Evolutionary conservation across 805 yeast genomes (phyloP).

Genomic region (Hanseniaspora pseudoguilliermondii): DNA sequence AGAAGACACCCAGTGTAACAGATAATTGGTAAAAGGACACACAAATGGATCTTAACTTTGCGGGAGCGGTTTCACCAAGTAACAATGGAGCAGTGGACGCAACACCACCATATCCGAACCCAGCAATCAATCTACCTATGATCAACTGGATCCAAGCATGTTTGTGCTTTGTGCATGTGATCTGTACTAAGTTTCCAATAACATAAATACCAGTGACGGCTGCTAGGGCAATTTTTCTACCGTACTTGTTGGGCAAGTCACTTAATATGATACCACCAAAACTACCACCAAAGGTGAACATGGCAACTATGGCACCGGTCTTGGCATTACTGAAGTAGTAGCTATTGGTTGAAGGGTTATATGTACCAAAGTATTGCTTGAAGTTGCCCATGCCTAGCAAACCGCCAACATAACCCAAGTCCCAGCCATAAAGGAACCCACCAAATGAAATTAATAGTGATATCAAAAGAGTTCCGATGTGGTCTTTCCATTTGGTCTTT

Average conservation of each 20-base stretch:
- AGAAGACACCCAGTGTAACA: slow-evolving; percentile 61
- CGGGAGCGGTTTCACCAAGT: slow-evolving; percentile 34
- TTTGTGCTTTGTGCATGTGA: slow-evolving; percentile 29
- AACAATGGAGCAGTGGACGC: slow-evolving; percentile 66
- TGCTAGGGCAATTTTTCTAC: slow-evolving; percentile 55
- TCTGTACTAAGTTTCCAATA: slow-evolving; percentile 56
- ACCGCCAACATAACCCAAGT: slow-evolving; percentile 66
- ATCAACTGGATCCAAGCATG: slow-evolving; percentile 57
- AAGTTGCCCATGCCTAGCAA: slow-evolving; percentile 50
- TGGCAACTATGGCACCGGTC: slow-evolving; percentile 44
- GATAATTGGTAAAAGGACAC: slow-evolving; percentile 60
- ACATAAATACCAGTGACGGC: slow-evolving; percentile 49
- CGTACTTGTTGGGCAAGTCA: slow-evolving; percentile 47
- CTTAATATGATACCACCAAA: slow-evolving; percentile 54
- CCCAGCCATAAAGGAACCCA: slow-evolving; percentile 60
- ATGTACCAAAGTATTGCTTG: slow-evolving; percentile 43
- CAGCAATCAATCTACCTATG: slow-evolving; percentile 56
- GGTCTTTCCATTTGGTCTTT: slow-evolving; percentile 27
- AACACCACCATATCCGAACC: slow-evolving; percentile 65
- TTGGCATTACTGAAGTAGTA: slow-evolving; percentile 39
- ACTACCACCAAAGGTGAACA: slow-evolving; percentile 65
- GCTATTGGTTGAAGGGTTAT: slow-evolving; percentile 20
- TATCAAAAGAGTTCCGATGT: slow-evolving; percentile 22
- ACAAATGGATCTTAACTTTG: slow-evolving; percentile 52
- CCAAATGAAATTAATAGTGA: slow-evolving; percentile 26